Base-by-base conservation (phyloP, 805 yeast species). In the Lipomyces sp. region DNA sequence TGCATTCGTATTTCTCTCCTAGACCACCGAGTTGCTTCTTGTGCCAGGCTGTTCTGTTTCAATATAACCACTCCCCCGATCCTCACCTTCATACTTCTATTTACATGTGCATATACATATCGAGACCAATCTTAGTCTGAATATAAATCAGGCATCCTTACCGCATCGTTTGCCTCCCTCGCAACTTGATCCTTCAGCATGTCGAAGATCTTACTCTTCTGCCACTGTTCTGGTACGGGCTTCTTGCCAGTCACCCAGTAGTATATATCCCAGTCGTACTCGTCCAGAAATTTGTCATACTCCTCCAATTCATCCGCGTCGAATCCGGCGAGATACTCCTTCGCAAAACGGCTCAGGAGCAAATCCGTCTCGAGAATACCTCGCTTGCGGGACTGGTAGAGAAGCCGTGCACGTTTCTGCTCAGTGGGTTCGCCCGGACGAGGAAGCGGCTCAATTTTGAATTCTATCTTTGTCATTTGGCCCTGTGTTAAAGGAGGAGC, bases 191-290 rank as follows among this genome's bases (percentile, higher is more conserved):
- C 81, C 67, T 89, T 91, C 56, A 91, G 72, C 70, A 75, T 65
- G 47, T 66, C 65, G 72, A 91, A 74, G 35, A 91, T 72, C 60
- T 76, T 71, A 11, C 86, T 79, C 51, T 83, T 65, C 65, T 81
- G 75, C 96, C 96, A 93, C 64, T 79, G 78, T 36, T 85, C 88
- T 14, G 98, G 97, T 57, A 91, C 74, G 79, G 81, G 62, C 71
- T 86, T 47, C 11, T 28, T 87, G 59, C 79, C 80, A 2, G 97
- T 88, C 23, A 95, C 95, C 98, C 98, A 91, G 72, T 93, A 93
- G 69, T 87, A 93, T 54, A 93, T 90, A 68, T 93, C 98, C 98
- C 98, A 93, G 69, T 93, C 98, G n/a, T 91, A 80, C 69, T 91
- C 95, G 68, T 93, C 95, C 65, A 93, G 75, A 51, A 93, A 70